phyloP scores from a whole-genome alignment of 177 flowering plant genomes.

The Vitis hybrid region DNA sequence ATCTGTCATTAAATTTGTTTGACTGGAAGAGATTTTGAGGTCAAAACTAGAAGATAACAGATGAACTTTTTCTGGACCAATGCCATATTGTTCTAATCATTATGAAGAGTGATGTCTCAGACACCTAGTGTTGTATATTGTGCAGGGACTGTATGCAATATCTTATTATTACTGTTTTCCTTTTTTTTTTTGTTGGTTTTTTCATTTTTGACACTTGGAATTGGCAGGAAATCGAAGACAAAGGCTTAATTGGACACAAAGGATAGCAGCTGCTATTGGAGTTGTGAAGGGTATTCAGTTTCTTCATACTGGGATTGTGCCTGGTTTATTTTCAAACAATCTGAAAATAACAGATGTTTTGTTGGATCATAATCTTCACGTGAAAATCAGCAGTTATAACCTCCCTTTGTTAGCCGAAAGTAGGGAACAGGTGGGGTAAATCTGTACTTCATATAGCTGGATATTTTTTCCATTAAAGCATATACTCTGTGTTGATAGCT shows the following conservation, averaged over 20 bases:
- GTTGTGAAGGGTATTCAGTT: slow-evolving; percentile 37
- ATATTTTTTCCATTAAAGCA: background rate
- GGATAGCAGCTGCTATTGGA: slow-evolving; percentile 35
- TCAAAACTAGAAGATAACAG: too few relatives aligned
- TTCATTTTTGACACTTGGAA: too few relatives aligned
- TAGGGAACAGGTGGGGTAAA: slow-evolving; percentile 9
- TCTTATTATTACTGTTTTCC: too few relatives aligned
- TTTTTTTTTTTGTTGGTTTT: too few relatives aligned
- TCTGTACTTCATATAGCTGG: background rate
- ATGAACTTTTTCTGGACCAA: too few relatives aligned
- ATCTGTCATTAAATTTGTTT: too few relatives aligned
- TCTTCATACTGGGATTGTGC: slow-evolving; percentile 38
- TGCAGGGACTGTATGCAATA: too few relatives aligned
- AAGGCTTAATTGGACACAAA: slow-evolving; percentile 27
- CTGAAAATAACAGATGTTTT: slow-evolving; percentile 33
- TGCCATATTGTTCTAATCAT: too few relatives aligned
- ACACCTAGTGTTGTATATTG: too few relatives aligned
- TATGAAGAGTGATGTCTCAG: too few relatives aligned
- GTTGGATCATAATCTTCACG: slow-evolving; percentile 27
- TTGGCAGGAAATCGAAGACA: slow-evolving; percentile 14
- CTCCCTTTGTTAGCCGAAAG: slow-evolving; percentile 25
- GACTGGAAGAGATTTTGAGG: too few relatives aligned
- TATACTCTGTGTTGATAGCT: background rate
- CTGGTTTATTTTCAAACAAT: slow-evolving; percentile 32
- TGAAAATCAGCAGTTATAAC: slow-evolving; percentile 29